phyloP scores from a whole-genome alignment of 2,329 filamentous ascomycete genomes.

The Mariannaea sp. region DNA sequence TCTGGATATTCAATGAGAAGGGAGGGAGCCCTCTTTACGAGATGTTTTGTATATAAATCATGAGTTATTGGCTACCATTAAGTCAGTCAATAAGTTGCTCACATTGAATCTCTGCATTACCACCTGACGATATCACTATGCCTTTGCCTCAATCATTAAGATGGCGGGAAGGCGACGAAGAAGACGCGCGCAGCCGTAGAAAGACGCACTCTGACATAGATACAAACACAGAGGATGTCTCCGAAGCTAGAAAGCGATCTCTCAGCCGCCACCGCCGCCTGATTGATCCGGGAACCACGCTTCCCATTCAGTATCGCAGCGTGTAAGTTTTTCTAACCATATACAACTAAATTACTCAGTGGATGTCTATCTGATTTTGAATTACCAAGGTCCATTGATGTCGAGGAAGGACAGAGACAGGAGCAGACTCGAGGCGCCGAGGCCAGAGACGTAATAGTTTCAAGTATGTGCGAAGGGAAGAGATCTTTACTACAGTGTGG shows the following conservation, averaged over 20 bases:
- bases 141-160: neutral
- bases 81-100: neutral
- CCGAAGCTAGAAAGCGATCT: slow-evolving; percentile 4
- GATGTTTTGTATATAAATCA: neutral
- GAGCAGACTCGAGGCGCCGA: slow-evolving; percentile 12
- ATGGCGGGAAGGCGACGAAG: slow-evolving; percentile 24
- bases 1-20: too few species aligned
- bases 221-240: slow-evolving; percentile 9
- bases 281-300: slow-evolving; percentile 10
- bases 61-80: neutral
- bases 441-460: slow-evolving; percentile 8
- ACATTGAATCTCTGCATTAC: neutral
- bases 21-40: neutral
- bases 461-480: neutral
- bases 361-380: slow-evolving; percentile 2
- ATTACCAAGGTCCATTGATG: slow-evolving; percentile 21
- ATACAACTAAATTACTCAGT: neutral
- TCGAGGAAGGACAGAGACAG: slow-evolving; percentile 20
- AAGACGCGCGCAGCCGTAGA: neutral
- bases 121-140: neutral
- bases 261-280: slow-evolving; percentile 6
- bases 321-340: slow-evolving; percentile 14
- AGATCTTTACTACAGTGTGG: neutral
- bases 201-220: neutral
- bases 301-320: slow-evolving; percentile 25